Conservation (phyloP, 192 early-diverging fungal species). For the Dimargaris cristalligena region DNA sequence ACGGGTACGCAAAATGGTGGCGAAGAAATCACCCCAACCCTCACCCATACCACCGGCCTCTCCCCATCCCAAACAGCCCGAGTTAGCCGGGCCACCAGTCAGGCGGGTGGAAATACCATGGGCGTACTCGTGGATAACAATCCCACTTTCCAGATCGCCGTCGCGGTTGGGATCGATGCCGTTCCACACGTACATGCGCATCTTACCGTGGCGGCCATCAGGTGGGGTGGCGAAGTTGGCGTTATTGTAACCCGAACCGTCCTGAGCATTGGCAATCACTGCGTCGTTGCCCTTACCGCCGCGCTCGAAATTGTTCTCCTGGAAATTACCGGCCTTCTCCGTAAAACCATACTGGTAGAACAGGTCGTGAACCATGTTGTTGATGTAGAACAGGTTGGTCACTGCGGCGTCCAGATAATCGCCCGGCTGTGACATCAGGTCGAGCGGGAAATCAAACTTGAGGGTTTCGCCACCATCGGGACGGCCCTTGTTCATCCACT, state of each 20-base stretch:
- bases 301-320: conserved; percentile 68
- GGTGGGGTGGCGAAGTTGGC: conserved; percentile 94
- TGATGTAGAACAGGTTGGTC: conserved; percentile 83
- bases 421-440: conserved; percentile 41
- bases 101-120: conserved; percentile 85
- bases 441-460: conserved; percentile 60
- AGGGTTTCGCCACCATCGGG: conserved; percentile 37
- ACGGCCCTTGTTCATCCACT: conserved; percentile 61
- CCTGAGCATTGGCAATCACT: conserved; percentile 87
- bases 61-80: conserved; percentile 71
- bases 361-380: conserved; percentile 82
- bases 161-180: conserved; percentile 51
- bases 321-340: conserved; percentile 87
- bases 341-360: conserved; percentile 80
- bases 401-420: conserved; percentile 63
- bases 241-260: conserved; percentile 80
- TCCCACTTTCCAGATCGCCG: conserved; percentile 80
- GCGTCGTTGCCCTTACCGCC: conserved; percentile 65
- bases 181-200: conserved; percentile 96
- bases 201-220: conserved; percentile 74
- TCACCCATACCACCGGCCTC: conserved; percentile 88
- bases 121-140: conserved; percentile 85
- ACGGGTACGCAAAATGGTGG: conserved; percentile 57
- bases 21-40: conserved; percentile 91
- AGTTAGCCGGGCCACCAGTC: conserved; percentile 83